Percentiles rank a stretch among this genome's conserved stretches.
These are phyloP conservation scores for Herpetomonas muscarum DNA, from an alignment of 208 protist genomes.

Conservation along the genomic window DNA sequence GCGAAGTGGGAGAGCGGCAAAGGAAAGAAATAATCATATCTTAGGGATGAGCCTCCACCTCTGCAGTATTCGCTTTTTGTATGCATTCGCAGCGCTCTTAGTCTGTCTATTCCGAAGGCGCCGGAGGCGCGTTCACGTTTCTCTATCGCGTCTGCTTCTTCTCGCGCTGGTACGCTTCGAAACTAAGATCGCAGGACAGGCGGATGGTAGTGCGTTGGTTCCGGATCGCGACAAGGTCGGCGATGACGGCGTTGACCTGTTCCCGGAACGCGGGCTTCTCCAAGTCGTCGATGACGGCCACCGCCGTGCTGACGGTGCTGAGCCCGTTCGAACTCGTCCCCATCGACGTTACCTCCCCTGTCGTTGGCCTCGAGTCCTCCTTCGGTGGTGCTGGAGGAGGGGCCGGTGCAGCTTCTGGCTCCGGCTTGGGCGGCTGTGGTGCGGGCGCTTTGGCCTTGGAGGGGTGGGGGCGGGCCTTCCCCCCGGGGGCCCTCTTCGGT, in stretches of 20 bases:
- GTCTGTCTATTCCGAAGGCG: not conserved
- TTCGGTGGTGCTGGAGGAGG: not conserved
- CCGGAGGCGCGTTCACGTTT: not conserved
- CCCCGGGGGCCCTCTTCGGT: not conserved
- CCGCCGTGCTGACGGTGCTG: not conserved
- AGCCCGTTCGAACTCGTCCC: not conserved
- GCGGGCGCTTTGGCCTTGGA: not conserved
- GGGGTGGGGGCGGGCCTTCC: not conserved
- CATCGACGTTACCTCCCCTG: not conserved
- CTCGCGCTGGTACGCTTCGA: conserved; percentile 50
- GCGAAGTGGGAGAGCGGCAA: no score
- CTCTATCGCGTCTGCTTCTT: conserved; percentile 10
- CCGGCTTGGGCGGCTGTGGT: not conserved
- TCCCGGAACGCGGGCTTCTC: conserved; percentile 26
- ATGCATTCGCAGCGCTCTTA: no score
- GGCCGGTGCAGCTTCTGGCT: no score
- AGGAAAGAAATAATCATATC: no score
- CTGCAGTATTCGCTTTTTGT: no score
- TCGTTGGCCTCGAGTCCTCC: not conserved
- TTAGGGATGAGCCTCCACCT: no score
- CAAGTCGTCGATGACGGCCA: not conserved
- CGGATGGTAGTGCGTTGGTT: conserved; percentile 29
- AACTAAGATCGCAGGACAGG: conserved; percentile 62
- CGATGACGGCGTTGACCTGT: conserved; percentile 32
- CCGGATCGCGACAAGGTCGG: conserved; percentile 31